Evolutionary conservation across 1,139 yeast genomes (phyloP), one percentile per base, ranked within the genome.

Genomic region (Suhomyces anneliseae): DNA sequence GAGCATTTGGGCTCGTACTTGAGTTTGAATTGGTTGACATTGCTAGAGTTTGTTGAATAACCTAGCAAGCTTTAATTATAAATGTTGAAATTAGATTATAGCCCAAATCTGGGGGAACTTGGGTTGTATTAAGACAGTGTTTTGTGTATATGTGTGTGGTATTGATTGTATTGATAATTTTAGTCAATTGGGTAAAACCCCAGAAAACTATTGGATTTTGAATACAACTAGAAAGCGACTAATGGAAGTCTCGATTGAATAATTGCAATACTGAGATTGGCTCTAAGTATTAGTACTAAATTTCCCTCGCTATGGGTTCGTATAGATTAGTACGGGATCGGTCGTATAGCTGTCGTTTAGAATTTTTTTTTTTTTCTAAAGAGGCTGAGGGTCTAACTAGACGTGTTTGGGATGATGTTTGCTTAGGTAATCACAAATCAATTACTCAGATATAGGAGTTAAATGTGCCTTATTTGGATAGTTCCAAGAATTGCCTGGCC

Each of bases 31-130:
- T 42, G 38, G 24, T 7, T 7, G 51, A 45, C 48, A 48, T 48
- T 26, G 4, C 40, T 33, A 35, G 14, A 32, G 48, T 45, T 44
- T 47, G 48, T 47, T 44, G 50, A 47, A 38, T 44, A 45, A 39
- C 24, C 45, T 27, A 26, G 34, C 24, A 12, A 43, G 40, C 4
- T 40, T 29, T 26, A 12, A 35, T 35, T 38, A 31, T 42, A 39
- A 19, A 42, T 42, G 48, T 45, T 45, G 48, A 45, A 19, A 45
- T 45, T 37, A 39, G 26, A 10, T 33, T 11, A 24, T 34, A 9
- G 32, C 44, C 41, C 31, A 14, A 14, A 14, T 31, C 39, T 15
- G 12, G 27, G n/a, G 34, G 14, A 19, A 19, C 24, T 19, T 19
- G 3, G 24, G 24, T 19, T 19, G 4, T 4, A 19, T 19, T 19